Evolutionary conservation across 768 basidiomycete species (phyloP).

Genomic region (Pleurotus platypus): DNA sequence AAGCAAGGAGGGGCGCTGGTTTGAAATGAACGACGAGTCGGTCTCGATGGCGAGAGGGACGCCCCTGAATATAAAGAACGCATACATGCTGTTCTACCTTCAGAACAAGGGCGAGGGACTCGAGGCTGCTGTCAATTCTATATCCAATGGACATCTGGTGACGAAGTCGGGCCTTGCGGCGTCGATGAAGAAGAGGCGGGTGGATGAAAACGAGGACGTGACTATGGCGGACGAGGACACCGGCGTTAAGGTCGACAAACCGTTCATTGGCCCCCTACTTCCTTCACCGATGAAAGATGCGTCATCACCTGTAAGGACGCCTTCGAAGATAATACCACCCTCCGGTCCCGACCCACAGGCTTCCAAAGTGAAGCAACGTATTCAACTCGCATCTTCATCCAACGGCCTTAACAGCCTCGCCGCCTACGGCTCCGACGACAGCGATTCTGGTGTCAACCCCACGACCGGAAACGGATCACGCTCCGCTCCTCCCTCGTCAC

Average conservation of each 20-base stretch:
- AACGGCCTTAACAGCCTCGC: constrained; percentile 17
- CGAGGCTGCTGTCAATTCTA: constrained; percentile 53
- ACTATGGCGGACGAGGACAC: constrained; percentile 40
- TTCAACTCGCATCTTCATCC: constrained; percentile 34
- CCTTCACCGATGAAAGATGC: constrained; percentile 38
- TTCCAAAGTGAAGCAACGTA: constrained; percentile 47
- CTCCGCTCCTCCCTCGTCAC: constrained; percentile 10
- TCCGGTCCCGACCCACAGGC: constrained; percentile 48
- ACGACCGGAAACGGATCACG: not conserved
- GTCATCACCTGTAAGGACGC: constrained; percentile 20
- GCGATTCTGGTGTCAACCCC: constrained; percentile 11
- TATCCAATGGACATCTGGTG: constrained; percentile 7
- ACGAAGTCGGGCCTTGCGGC: constrained; percentile 41
- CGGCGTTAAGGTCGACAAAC: constrained; percentile 42
- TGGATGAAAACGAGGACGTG: constrained; percentile 21
- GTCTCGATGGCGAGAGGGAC: constrained; percentile 41
- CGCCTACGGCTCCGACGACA: constrained; percentile 26
- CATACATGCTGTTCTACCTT: constrained; percentile 93
- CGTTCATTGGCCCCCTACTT: constrained; percentile 66
- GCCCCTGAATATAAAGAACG: constrained; percentile 68
- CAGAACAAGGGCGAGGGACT: constrained; percentile 74
- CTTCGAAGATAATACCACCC: constrained; percentile 14
- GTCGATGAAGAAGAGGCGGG: constrained; percentile 46
- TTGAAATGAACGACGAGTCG: constrained; percentile 91
- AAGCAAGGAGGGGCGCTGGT: constrained; percentile 69